Evolutionary conservation across 2,329 filamentous ascomycete species (phyloP).

Genomic region (Aspergillus felis): DNA sequence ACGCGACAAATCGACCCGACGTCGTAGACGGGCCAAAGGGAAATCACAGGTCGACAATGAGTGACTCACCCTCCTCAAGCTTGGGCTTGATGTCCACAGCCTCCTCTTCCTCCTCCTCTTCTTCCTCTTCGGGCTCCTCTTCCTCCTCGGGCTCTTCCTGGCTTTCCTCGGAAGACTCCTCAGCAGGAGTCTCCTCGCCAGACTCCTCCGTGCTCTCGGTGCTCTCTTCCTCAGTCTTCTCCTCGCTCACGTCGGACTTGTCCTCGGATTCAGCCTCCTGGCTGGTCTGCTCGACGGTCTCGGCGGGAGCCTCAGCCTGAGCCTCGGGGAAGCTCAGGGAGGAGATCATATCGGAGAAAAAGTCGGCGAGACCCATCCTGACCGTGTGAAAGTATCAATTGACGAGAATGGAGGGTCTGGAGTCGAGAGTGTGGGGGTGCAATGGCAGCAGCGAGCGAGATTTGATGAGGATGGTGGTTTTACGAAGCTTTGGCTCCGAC

Average conservation of each 20-base stretch:
- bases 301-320: conserved; percentile 57
- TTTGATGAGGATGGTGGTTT: conserved; percentile 35
- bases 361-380: conserved; percentile 62
- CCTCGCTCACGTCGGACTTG: conserved; percentile 48
- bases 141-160: conserved; percentile 58
- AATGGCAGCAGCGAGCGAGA: conserved; percentile 28
- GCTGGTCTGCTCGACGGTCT: conserved; percentile 49
- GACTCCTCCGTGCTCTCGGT: conserved; percentile 2
- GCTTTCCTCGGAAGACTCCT: conserved; percentile 49
- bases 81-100: conserved; percentile 79
- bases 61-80: conserved; percentile 81
- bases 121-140: conserved; percentile 69
- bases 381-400: conserved; percentile 27
- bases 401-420: conserved; percentile 26
- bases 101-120: conserved; percentile 81
- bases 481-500: conserved; percentile 28
- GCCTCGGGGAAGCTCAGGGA: conserved; percentile 60
- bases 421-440: conserved; percentile 16
- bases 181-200: conserved; percentile 43
- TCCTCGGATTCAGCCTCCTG: conserved; percentile 50
- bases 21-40: background rate
- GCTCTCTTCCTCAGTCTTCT: conserved; percentile 51
- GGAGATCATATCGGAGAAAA: conserved; percentile 62
- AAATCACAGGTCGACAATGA: conserved; percentile 4
- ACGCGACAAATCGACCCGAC: conserved; percentile 2